Conservation (phyloP, 768 basidiomycete genomes). For the Podaxis sp. region DNA sequence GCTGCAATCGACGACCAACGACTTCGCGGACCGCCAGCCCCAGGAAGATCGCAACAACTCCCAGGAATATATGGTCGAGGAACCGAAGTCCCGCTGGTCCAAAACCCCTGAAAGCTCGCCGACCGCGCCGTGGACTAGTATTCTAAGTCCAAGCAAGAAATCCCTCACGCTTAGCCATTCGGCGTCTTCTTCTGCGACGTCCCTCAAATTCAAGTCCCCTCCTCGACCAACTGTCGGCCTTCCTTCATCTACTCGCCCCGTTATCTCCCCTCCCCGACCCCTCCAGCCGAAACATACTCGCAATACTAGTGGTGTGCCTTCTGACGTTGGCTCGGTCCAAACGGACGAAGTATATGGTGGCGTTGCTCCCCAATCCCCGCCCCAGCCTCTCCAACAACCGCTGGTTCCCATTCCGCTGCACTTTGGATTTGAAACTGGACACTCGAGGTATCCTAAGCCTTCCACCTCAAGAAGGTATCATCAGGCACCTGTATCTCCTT, state of each 20-base stretch:
- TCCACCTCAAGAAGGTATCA: neutral
- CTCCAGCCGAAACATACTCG: conserved; percentile 4
- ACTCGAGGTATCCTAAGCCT: conserved; percentile 2
- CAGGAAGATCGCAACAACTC: neutral
- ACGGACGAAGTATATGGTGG: neutral
- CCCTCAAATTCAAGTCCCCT: conserved; percentile 18
- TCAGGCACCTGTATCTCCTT: neutral
- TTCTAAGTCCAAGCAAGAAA: conserved; percentile 8
- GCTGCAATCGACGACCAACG: conserved; percentile 15
- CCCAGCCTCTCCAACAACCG: neutral
- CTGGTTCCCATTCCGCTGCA: conserved; percentile 7
- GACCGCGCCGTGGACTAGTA: neutral
- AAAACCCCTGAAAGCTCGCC: conserved; percentile 8
- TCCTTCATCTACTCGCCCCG: neutral
- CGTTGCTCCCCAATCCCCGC: neutral
- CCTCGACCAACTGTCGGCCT: neutral
- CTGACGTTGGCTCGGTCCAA: neutral
- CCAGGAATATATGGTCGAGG: neutral
- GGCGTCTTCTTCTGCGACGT: conserved; percentile 18
- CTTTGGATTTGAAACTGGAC: conserved; percentile 4
- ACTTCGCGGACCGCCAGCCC: conserved; percentile 4
- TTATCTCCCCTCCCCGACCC: conserved; percentile 8
- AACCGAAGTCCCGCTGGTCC: conserved; percentile 19
- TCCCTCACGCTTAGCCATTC: conserved; percentile 21
- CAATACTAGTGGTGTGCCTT: neutral